Evolutionary conservation across 116 monocot genomes (phyloP), one percentile per base, ranked within the genome.

Genomic region (Iris pallida): DNA sequence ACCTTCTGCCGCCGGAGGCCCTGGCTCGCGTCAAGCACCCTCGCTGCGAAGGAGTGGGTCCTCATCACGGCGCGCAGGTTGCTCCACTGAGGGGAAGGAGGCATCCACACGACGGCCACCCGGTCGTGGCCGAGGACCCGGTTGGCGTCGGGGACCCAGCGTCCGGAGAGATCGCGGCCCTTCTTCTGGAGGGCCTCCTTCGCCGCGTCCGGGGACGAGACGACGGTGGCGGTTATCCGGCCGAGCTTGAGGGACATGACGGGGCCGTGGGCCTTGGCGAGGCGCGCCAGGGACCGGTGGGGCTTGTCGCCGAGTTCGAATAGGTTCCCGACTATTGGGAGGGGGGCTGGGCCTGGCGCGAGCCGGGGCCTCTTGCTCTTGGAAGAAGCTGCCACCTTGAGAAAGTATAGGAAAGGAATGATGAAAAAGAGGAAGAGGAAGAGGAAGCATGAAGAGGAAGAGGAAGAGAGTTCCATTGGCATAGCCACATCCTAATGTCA

Each of bases 231-330:
- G 15, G 71, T 57, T 20, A 52, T 44, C 11, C 20, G 16, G 15
- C 85, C 81, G 43, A 85, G 66, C 64, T 71, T 66, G 45, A 81
- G 67, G 11, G 80, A 47, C 81, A 85, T 77, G 10, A 79, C 68
- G 40, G 73, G 84, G 30, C 84, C 84, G 45, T 84, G 57, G 47
- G 20, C 41, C 20, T 44, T 65, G 0, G 80, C 73, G 8, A 84
- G 73, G 0, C 44, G 45, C 16, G 77, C 80, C 8, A 76, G 20
- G 11, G 78, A 61, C 53, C 47, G 57, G 58, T 81, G 81, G 1
- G 77, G 77, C 60, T 64, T 51, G 57, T 72, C 42, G 20, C 71
- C 73, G 1, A 83, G 57, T 13, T 75, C 57, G 3, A 75, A 44
- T 2, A 83, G 60, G 71, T 72, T 83, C 8, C 83, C 79, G 5